Evolutionary conservation across 2,329 filamentous ascomycete species (phyloP), one percentile per base, ranked within the genome.

Genomic region (Penicillium concentricum): DNA sequence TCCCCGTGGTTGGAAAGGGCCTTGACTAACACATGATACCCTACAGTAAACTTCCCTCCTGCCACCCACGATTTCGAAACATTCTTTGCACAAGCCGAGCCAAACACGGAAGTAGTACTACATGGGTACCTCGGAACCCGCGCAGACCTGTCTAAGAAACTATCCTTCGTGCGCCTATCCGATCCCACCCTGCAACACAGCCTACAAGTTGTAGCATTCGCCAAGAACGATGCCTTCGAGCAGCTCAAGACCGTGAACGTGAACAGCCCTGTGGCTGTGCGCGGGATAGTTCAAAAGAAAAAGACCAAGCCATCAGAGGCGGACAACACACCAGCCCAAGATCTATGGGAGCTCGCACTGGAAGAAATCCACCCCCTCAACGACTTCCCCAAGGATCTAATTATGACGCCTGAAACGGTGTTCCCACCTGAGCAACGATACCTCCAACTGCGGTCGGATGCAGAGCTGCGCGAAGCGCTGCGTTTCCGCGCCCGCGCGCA

Each of bases 371-470:
- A 84, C 42, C 81, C 84, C 49, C 80, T 97, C 4, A 93, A 93
- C 64, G 76, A 82, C 0, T 91, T 95, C 53, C 85, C 89, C 0
- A 83, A 84, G 42, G 85, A 92, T 60, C 86, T 96, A 55, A 87
- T 94, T 57, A 85, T 95, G 60, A 89, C 88, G 2, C 78, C 86
- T 16, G 87, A 89, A 46, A 89, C 88, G 2, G 81, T 86, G 0
- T 96, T 94, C 67, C 82, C 89, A 0, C 84, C 87, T 0, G 84
- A 89, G 47, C 83, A 89, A 56, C 86, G 94, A 22, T 90, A 97
- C 73, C 77, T 97, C 18, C 92, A 97, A 66, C 81, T 99, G 43
- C 87, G 92, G 30, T 93, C 90, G 52, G 87, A 92, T 54, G 72
- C 77, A 8, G 76, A 82, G 20, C 78, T 97, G 5, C 84, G 85